phyloP scores from a whole-genome alignment of 129 eudicot species.

The Escallonia rubra region DNA sequence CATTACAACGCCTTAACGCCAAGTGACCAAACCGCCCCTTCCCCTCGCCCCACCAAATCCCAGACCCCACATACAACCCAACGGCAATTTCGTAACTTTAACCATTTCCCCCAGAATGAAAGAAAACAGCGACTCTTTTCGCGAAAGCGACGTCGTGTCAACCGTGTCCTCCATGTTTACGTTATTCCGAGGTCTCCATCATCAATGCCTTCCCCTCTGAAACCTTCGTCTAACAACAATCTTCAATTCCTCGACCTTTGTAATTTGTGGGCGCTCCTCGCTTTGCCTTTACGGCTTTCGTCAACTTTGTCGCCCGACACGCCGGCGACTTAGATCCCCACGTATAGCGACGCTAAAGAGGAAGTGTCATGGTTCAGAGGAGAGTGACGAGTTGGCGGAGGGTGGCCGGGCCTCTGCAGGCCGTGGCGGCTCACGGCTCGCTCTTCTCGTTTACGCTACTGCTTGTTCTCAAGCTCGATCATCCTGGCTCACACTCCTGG shows the following conservation, averaged over 20 bases:
- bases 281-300: too few species aligned
- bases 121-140: too few species aligned
- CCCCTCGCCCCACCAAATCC: too few species aligned
- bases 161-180: too few species aligned
- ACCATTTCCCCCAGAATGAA: too few species aligned
- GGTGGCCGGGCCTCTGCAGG: slow-evolving; percentile 53
- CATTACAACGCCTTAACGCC: too few species aligned
- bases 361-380: neutral
- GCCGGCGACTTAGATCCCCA: neutral
- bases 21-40: too few species aligned
- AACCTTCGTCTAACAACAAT: neutral
- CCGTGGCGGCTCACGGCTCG: slow-evolving; percentile 46
- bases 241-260: too few species aligned
- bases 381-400: slow-evolving; percentile 58
- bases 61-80: too few species aligned
- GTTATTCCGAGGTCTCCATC: neutral
- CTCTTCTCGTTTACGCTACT: slow-evolving; percentile 70
- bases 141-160: too few species aligned
- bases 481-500: slow-evolving; percentile 48
- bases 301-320: neutral
- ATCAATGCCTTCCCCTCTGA: neutral
- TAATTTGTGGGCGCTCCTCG: too few species aligned
- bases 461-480: slow-evolving; percentile 64
- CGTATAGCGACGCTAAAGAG: neutral
- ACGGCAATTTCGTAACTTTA: too few species aligned